These are phyloP conservation scores for Fusarium begoniae DNA, from an alignment of 2,329 filamentous ascomycete species.

Conservation along the genomic window DNA sequence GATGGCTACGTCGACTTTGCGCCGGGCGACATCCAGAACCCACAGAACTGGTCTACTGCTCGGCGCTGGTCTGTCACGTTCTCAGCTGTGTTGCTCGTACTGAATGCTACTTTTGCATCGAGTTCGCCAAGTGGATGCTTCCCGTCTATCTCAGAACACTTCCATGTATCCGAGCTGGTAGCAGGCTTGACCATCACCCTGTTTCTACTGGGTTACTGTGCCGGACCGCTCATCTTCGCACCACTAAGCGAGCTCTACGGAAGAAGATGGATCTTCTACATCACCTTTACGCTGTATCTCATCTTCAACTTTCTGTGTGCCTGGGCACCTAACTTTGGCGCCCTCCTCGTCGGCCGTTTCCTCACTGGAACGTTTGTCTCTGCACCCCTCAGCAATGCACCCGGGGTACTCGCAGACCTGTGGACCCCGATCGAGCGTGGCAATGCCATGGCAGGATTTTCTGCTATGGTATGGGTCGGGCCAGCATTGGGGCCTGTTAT, in stretches of 20 bases:
- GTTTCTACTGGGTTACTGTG: conserved; percentile 53
- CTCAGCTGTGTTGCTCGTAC: conserved; percentile 16
- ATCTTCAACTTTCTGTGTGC: conserved; percentile 81
- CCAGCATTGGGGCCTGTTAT: conserved; percentile 61
- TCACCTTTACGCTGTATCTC: conserved; percentile 71
- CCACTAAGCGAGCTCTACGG: conserved; percentile 78
- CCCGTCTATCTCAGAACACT: conserved; percentile 14
- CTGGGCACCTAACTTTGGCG: conserved; percentile 75
- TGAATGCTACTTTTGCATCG: conserved; percentile 24
- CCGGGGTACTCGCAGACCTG: conserved; percentile 80
- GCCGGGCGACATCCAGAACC: conserved; percentile 4
- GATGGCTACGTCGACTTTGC: conserved; percentile 22
- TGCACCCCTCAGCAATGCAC: conserved; percentile 82
- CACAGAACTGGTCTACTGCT: conserved; percentile 12
- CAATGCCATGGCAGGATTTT: conserved; percentile 83
- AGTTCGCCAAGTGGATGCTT: conserved; percentile 23
- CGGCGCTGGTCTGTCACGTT: conserved; percentile 9
- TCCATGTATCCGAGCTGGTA: conserved; percentile 19
- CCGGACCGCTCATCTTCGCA: conserved; percentile 78
- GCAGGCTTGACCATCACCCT: conserved; percentile 28
- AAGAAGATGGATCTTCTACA: conserved; percentile 64
- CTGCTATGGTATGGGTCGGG: conserved; percentile 78
- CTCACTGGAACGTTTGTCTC: conserved; percentile 84
- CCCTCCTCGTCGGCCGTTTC: conserved; percentile 76
- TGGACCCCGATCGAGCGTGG: conserved; percentile 82